Evolutionary conservation across 257 asterid genomes (phyloP).

Genomic region (Solanum sejunctum): DNA sequence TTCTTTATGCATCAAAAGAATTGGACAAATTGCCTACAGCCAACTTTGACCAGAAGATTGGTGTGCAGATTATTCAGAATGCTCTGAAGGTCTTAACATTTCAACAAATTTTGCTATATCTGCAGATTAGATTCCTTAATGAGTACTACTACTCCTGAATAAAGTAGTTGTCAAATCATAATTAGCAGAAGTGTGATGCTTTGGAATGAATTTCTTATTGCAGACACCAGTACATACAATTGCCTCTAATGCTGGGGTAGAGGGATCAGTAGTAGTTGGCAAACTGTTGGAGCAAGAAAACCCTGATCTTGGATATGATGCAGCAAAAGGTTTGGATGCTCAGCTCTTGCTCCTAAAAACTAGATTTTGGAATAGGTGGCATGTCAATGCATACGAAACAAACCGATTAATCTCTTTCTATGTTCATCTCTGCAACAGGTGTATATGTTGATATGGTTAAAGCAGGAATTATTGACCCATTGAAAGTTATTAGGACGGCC

Average conservation of each 20-base stretch:
- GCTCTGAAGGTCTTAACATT: conserved; percentile 28
- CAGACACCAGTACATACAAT: conserved; percentile 44
- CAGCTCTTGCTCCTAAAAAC: background rate
- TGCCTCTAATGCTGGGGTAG: conserved; percentile 47
- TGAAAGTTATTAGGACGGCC: conserved; percentile 59
- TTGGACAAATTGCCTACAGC: conserved; percentile 24
- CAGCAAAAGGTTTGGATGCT: conserved; percentile 33
- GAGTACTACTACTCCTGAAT: background rate
- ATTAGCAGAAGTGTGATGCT: background rate
- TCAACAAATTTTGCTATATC: background rate
- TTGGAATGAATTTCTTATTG: background rate
- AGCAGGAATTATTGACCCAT: conserved; percentile 54
- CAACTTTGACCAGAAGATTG: conserved; percentile 36
- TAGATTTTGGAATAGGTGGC: background rate
- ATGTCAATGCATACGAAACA: background rate
- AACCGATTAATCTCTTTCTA: background rate
- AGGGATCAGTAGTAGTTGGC: conserved; percentile 25
- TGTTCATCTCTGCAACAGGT: conserved; percentile 16
- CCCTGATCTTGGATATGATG: conserved; percentile 49
- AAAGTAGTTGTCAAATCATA: background rate
- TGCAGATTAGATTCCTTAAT: background rate
- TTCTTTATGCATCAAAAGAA: conserved; percentile 36
- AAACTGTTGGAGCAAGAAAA: conserved; percentile 40
- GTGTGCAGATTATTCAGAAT: conserved; percentile 38
- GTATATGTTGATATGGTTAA: conserved; percentile 48